Base-by-base conservation (phyloP, 257 asterid species). In the Petrea volubilis region DNA sequence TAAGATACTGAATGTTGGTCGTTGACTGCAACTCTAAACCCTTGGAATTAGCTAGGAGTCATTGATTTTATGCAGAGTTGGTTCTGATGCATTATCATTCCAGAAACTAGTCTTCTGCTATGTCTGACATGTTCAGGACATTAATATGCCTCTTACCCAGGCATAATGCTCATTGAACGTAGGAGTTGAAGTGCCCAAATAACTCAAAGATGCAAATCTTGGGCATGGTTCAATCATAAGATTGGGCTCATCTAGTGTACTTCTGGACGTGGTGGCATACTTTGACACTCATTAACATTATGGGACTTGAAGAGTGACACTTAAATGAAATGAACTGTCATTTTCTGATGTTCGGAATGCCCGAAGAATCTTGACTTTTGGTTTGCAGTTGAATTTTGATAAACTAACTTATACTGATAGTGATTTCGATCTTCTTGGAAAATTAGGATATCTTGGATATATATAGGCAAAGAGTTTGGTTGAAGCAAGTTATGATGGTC, bases 1-100 rank as follows among this genome's bases (percentile, higher is more conserved):
- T 89, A 79, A 64, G 87, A 44, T 64, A 52, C 72, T 60, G 38
- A 78, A 56, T 31, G 64, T 36, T 60, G 55, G 40, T 46, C 9
- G 38, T 7, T 68, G 65, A 36, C 49, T 60, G 50, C 29, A 24
- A 57, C 38, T 71, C 52, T 44, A 21, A 43, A 52, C 13, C 20
- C 17, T 58, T 58, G n/a, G 7, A 33, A 13, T 66, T 50, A 43
- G 43, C 40, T 46, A 23, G 23, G 36, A 11, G 24, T 67, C 58
- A 29, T 57, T 56, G 25, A 40, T 75, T 60, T 25, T 25, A 27
- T 72, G 47, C 47, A 18, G 20, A 21, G 72, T 66, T 59, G 68
- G 62, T 29, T 55, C 29, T 69, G 60, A 17, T 60, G 47, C 60
- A 23, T n/a, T 25, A 18, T 61, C 28, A 24, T 50, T 71, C 27